Base-by-base conservation (phyloP, 2,329 filamentous ascomycete species). In the Colletotrichum truncatum region DNA sequence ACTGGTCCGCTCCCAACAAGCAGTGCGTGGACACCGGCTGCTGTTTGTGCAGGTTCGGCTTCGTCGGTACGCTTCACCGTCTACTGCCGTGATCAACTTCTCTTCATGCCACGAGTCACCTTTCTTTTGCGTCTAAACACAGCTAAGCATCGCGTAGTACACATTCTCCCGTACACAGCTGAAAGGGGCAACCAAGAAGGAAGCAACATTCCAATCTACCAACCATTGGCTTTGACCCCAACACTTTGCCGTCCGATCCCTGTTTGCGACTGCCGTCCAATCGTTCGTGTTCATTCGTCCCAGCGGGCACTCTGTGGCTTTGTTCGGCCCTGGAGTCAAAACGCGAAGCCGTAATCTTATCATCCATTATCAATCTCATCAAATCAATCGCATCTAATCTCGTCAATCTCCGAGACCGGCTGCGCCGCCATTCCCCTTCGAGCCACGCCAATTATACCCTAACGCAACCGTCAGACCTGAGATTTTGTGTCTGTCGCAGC, bases 301-400 rank as follows among this genome's bases (percentile, higher is more conserved):
- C 30, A 10, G 28, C 58, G 25, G 41, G 51, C n/a, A n/a, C n/a
- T n/a, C n/a, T 48, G 46, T 41, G 43, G 23, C 43, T 30, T 58
- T 43, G 16, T 26, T 43, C 45, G 26, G 25, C 16, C 21, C 25
- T 25, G 28, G 12, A 25, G n/a, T 30, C 56, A 49, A 26, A n/a
- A 60, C 30, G 34, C 57, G 28, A 32, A 41, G 49, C 18, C 16
- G 25, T 16, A 16, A 64, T 66, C 45, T 59, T 58, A 53, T 64
- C 64, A 46, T 16, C n/a, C 28, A 12, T 62, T 56, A 66, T 66
- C 64, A 66, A 66, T 66, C 64, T 66, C 52, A 66, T 66, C 64
- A 66, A 66, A 66, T 66, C 52, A 66, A 66, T 66, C 64, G 52
- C 59, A 66, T 66, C 64, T 66, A 64, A 66, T 66, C 64, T 64